phyloP scores from a whole-genome alignment of 345 rosid species.

The Salix caprea region DNA sequence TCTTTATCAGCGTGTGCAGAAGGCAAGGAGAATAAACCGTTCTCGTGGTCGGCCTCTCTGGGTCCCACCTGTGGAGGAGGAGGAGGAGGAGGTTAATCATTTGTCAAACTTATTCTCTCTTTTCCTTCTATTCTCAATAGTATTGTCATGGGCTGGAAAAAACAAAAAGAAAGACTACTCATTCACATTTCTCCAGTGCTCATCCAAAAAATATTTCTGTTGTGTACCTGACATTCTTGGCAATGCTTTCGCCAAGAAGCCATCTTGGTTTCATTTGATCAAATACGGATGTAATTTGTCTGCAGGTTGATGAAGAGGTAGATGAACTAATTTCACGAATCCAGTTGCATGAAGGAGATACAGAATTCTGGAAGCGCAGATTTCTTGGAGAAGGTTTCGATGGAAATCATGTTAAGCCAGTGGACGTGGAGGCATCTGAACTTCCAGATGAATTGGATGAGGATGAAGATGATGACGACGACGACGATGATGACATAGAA shows the following conservation, averaged over 20 bases:
- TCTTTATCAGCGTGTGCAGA: slow-evolving; percentile 97
- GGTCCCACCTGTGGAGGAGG: slow-evolving; percentile 97
- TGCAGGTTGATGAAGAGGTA: slow-evolving; percentile 81
- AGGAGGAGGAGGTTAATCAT: slow-evolving; percentile 76
- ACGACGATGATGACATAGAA: slow-evolving; percentile 10
- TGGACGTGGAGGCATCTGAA: slow-evolving; percentile 43
- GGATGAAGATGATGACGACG: slow-evolving; percentile 44
- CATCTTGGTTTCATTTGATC: background rate
- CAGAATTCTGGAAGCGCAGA: slow-evolving; percentile 93
- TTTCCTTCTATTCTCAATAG: background rate
- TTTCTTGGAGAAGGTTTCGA: slow-evolving; percentile 81
- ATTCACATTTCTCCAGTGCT: background rate
- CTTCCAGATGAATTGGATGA: slow-evolving; percentile 51
- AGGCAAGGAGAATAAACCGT: slow-evolving; percentile 94
- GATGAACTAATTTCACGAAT: slow-evolving; percentile 81
- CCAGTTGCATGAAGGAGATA: slow-evolving; percentile 87
- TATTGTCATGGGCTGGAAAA: background rate
- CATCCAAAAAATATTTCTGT: background rate
- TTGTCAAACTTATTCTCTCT: background rate
- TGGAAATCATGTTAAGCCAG: slow-evolving; percentile 41
- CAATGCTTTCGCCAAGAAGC: background rate
- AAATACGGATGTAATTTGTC: background rate
- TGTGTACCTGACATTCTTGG: background rate
- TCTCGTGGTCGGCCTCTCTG: slow-evolving; percentile 97
- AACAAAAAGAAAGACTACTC: background rate